Conservation (phyloP, 306 rosid species). For the Spatholobus suberectus region DNA sequence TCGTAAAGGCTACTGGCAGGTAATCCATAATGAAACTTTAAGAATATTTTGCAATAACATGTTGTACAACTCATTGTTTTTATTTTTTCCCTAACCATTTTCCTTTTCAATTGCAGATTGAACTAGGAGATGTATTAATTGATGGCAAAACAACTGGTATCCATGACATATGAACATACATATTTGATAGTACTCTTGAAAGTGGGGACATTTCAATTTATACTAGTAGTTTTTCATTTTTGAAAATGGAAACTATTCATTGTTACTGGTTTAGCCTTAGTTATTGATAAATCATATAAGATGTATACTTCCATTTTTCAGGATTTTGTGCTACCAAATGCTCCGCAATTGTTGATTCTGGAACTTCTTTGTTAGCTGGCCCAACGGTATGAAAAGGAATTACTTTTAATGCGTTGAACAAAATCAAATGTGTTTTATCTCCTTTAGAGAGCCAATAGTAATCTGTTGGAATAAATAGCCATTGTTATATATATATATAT, state of each 20-base stretch:
- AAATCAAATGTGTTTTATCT: background rate
- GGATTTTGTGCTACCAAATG: conserved; percentile 47
- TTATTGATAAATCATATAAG: background rate
- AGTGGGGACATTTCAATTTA: background rate
- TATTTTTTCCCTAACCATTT: background rate
- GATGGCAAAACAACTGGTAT: conserved; percentile 49
- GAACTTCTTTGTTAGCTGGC: conserved; percentile 48
- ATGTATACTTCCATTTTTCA: conserved; percentile 14
- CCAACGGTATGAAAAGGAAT: conserved; percentile 43
- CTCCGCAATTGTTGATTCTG: conserved; percentile 55
- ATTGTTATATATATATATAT: background rate
- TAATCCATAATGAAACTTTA: conserved; percentile 12
- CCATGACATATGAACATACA: background rate
- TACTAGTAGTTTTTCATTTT: background rate
- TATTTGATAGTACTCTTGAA: background rate
- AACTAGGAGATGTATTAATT: conserved; percentile 44
- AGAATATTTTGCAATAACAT: background rate
- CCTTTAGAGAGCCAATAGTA: background rate
- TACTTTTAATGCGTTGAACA: conserved; percentile 5
- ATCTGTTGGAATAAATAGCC: background rate
- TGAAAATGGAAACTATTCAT: background rate
- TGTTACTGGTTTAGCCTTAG: background rate
- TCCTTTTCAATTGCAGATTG: conserved; percentile 39
- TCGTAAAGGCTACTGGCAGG: conserved; percentile 56
- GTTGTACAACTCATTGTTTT: background rate